Evolutionary conservation across 129 eudicot species (phyloP).

Genomic region (Cynara cardunculus): DNA sequence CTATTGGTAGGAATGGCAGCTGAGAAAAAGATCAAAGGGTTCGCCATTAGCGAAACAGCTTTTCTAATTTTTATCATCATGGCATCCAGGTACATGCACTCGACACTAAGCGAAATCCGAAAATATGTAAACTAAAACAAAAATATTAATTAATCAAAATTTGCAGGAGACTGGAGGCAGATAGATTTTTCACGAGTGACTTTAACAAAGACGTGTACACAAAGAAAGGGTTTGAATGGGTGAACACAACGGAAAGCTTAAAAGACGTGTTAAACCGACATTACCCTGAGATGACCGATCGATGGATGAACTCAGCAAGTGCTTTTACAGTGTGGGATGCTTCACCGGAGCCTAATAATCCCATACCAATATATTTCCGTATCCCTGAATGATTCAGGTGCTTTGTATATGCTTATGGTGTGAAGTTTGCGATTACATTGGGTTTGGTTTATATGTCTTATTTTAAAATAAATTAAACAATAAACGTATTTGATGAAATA

Average conservation of each 20-base stretch:
- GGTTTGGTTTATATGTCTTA: not conserved
- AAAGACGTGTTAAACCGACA: conserved; percentile 34
- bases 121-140: not conserved
- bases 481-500: not conserved
- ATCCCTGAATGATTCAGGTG: conserved; percentile 22
- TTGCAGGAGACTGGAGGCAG: conserved; percentile 60
- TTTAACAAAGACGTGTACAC: conserved; percentile 59
- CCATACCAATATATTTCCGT: conserved; percentile 54
- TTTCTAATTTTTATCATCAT: conserved; percentile 53
- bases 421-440: not conserved
- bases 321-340: conserved; percentile 76
- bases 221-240: conserved; percentile 64
- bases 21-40: conserved; percentile 65
- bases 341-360: conserved; percentile 32
- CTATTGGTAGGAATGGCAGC: conserved; percentile 53
- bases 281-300: conserved; percentile 22
- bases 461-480: not conserved
- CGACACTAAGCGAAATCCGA: not conserved
- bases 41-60: conserved; percentile 67
- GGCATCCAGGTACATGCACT: conserved; percentile 51
- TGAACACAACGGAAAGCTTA: conserved; percentile 42
- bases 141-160: not conserved
- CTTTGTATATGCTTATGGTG: not conserved
- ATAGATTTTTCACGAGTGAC: conserved; percentile 56
- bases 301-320: conserved; percentile 40